A percentile compares a stretch with the other conserved stretches of the same genome.
Conservation (phyloP, 345 rosid species). For the Citrus sinensis region DVS_A1.0 CM039166.1:13414501-13415000, state of each 20-base stretch:
- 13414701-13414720: not conserved
- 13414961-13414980: not conserved
- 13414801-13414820: constrained; percentile 44
- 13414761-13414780: constrained; percentile 1
- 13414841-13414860: constrained; percentile 29
- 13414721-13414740: not conserved
- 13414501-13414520: not conserved
- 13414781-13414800: constrained; percentile 33
- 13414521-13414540: not conserved
- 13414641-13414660: not conserved
- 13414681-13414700: not conserved
- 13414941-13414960: no score
- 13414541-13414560: not conserved
- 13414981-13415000: not conserved
- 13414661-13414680: not conserved
- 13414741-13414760: not conserved
- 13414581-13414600: not conserved
- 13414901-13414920: not conserved
- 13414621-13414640: not conserved
- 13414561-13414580: not conserved
- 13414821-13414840: constrained; percentile 45
- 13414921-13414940: not conserved
- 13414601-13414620: not conserved
- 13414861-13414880: constrained; percentile 29
- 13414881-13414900: constrained; percentile 1